Conservation (phyloP, 306 rosid genomes). For the Pterocarpus santalinus region DNA sequence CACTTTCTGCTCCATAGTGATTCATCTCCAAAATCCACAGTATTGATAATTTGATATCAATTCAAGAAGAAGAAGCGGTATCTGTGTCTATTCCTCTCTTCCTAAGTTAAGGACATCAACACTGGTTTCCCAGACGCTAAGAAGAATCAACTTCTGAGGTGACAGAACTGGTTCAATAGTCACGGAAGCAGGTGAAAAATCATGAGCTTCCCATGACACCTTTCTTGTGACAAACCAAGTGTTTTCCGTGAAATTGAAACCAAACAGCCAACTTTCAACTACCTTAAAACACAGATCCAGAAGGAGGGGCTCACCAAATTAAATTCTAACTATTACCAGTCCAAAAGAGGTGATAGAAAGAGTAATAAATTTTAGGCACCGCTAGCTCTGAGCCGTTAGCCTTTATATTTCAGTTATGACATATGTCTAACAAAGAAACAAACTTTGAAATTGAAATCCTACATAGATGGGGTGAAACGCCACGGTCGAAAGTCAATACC, state of each 20-base stretch:
- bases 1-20: slow-evolving; percentile 54
- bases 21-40: slow-evolving; percentile 57
- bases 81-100: slow-evolving; percentile 43
- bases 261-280: slow-evolving; percentile 58
- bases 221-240: slow-evolving; percentile 57
- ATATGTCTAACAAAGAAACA: not conserved
- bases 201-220: slow-evolving; percentile 44
- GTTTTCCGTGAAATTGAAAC: slow-evolving; percentile 61
- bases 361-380: slow-evolving; percentile 21
- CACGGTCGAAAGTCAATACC: slow-evolving; percentile 15
- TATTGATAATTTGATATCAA: slow-evolving; percentile 42
- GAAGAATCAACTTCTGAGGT: slow-evolving; percentile 37
- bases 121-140: slow-evolving; percentile 33
- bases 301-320: not conserved
- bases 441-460: slow-evolving; percentile 20
- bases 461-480: slow-evolving; percentile 26
- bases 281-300: slow-evolving; percentile 26
- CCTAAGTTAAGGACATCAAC: slow-evolving; percentile 38
- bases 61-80: slow-evolving; percentile 37
- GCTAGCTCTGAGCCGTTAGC: slow-evolving; percentile 39
- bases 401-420: slow-evolving; percentile 34
- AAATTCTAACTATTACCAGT: slow-evolving; percentile 3
- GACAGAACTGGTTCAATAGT: slow-evolving; percentile 35
- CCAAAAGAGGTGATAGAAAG: slow-evolving; percentile 13
- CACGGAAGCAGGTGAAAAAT: slow-evolving; percentile 50